Percentiles rank a stretch among this genome's conserved stretches.
Conservation (phyloP, 1,139 yeast genomes). For the Fermentozyma sake region DNA sequence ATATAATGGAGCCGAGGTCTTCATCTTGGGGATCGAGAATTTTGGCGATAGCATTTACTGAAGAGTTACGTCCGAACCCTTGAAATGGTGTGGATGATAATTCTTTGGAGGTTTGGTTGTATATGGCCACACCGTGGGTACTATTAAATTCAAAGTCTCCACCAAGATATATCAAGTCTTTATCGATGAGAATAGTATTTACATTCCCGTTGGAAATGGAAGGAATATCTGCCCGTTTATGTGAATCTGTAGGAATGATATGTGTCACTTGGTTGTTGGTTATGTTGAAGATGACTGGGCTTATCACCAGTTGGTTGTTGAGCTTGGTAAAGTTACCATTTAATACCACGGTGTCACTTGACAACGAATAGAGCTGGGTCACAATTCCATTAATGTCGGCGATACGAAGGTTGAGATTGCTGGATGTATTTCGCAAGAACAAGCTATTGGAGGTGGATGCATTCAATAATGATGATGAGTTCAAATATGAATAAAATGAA, state of each 20-base stretch:
- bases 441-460: conserved; percentile 18
- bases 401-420: conserved; percentile 25
- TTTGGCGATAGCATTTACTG: conserved; percentile 61
- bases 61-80: conserved; percentile 66
- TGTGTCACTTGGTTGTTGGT: conserved; percentile 38
- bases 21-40: conserved; percentile 26
- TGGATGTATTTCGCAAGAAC: conserved; percentile 26
- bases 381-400: conserved; percentile 33
- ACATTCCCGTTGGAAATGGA: conserved; percentile 47
- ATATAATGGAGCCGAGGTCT: conserved; percentile 48
- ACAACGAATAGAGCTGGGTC: conserved; percentile 21
- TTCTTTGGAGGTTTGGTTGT: conserved; percentile 44
- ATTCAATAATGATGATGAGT: conserved; percentile 34
- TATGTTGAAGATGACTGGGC: conserved; percentile 55
- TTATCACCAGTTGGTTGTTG: conserved; percentile 31
- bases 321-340: conserved; percentile 40
- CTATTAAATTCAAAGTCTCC: conserved; percentile 62
- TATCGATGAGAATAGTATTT: conserved; percentile 43
- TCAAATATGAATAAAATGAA: conserved; percentile 52
- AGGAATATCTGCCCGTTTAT: conserved; percentile 20
- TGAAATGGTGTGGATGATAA: conserved; percentile 59
- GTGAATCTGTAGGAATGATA: conserved; percentile 23
- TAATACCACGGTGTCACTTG: conserved; percentile 32
- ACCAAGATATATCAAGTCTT: conserved; percentile 65
- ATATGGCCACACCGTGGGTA: conserved; percentile 62